Evolutionary conservation across 2,329 filamentous ascomycete species (phyloP), one percentile per base, ranked within the genome.

Genomic region (Phialophora tarda): DNA sequence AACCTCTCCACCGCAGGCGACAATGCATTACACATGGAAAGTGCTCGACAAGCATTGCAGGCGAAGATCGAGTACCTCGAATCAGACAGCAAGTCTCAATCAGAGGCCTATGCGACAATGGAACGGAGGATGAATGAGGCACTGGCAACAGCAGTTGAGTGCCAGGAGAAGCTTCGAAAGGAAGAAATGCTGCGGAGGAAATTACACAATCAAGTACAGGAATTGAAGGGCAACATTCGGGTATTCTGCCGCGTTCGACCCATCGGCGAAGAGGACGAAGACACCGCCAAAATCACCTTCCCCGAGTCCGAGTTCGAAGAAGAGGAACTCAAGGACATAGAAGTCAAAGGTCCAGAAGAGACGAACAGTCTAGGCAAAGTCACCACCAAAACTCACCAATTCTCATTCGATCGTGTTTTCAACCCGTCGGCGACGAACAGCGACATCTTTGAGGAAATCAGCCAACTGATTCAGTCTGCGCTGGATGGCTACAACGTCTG

Each of bases 401-500:
- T 97, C 77, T 88, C 91, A 53, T 99, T 98, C 75, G 95, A 99
- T 75, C 90, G 93, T 7, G 93, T 98, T 0, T 99, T 99, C 75
- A 85, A 89, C 0, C 93, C 93, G 0, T 79, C 82, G 0, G 88
- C 89, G 1, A 86, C 89, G 71, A 99, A 99, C 75, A 84, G 87
- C 21, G 90, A 96, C 71, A 89, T 99, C 0, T 99, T 99, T 76
- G 92, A 91, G 63, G 95, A 99, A 76, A 98, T 98, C 75, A 96
- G 92, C 64, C 95, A 99, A 76, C 86, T 99, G 38, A 93, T 99
- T 1, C 95, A 99, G 79, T 96, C 92, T 72, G 95, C 96, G 0
- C 84, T 99, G 47, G 95, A 99, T 75, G 95, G 95, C 1, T 99
- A 97, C 82, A 99, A 98, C 73, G 95, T 99, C 59, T 98, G 94